Base-by-base conservation (phyloP, 2,329 filamentous ascomycete genomes). In the Epichloe hybrida region DNA sequence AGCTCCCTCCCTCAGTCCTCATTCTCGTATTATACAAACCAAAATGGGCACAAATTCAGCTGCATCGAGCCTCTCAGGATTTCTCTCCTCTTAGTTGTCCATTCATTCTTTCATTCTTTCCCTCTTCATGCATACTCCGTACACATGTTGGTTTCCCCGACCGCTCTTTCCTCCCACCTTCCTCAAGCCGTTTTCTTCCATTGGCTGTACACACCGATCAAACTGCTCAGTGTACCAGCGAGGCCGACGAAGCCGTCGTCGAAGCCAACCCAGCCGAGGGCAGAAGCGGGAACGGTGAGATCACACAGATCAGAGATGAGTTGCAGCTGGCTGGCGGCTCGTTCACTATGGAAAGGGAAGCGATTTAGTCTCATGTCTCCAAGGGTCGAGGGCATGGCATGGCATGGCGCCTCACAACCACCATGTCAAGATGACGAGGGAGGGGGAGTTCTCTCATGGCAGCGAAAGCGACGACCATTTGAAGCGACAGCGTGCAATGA, bases 231-330 rank as follows among this genome's bases (percentile, higher is more conserved):
- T 7, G 89, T 95, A 60, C 93, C 93, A 15, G 89, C 86, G 59
- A 98, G 72, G 60, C 93, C 93, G 58, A 98, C 86, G 61, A 97
- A 69, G 50, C 93, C 93, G 65, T 98, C 93, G 66, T 98, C 93
- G 50, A 98, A 75, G 57, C 73, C 77, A 52, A 80, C 73, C 72
- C 85, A 84, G 50, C 86, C 87, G 48, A 97, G 79, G 35, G 83
- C 84, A 40, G 85, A 80, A 50, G 78, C 73, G 8, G 93, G 93
- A 27, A 91, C 77, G 6, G 84, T 85, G 60, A 96, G 71, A 69
- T 98, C 93, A 73, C 88, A 95, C 23, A 94, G 66, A 65, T 98
- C 93, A 48, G 85, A 91, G 53, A 96, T 57, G 51, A 98, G 80
- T 72, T 98, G 93, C 52, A 90, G 75, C 57, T 81, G 83, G 64